A percentile compares a stretch with the other conserved stretches of the same genome.
Conservation (phyloP, 2,329 filamentous ascomycete genomes). For the Scedosporium boydii region DNA sequence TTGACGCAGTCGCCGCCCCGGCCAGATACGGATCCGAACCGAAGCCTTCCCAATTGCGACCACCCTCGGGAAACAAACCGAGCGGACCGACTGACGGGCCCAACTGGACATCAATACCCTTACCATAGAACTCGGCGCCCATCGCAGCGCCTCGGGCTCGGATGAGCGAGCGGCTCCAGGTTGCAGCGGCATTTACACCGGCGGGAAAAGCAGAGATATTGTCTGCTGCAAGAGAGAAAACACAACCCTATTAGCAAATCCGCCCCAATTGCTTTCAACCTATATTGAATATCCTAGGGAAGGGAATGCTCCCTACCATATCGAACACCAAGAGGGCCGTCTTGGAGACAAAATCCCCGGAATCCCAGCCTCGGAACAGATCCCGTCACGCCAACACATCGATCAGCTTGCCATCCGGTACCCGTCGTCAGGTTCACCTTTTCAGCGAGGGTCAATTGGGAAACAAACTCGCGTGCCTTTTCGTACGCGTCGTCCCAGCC, state of each 20-base stretch:
- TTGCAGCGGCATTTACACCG: slow-evolving; percentile 3
- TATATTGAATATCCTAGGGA: neutral
- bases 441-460: slow-evolving; percentile 4
- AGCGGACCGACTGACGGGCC: slow-evolving; percentile 52
- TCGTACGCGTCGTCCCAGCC: slow-evolving; percentile 5
- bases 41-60: slow-evolving; percentile 51
- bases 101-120: slow-evolving; percentile 65
- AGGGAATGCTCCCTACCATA: neutral
- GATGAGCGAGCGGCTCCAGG: slow-evolving; percentile 38
- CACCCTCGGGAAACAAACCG: slow-evolving; percentile 54
- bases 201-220: slow-evolving; percentile 2
- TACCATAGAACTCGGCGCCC: slow-evolving; percentile 60
- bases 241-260: no score
- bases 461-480: slow-evolving; percentile 1
- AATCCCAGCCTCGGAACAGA: slow-evolving; percentile 5
- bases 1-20: slow-evolving; percentile 53
- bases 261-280: neutral
- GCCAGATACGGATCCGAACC: slow-evolving; percentile 60
- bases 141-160: slow-evolving; percentile 59
- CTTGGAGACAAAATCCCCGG: slow-evolving; percentile 5
- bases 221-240: neutral
- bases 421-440: slow-evolving; percentile 6
- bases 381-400: slow-evolving; percentile 2
- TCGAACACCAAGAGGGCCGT: slow-evolving; percentile 3
- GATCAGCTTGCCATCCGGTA: slow-evolving; percentile 1